Percentiles rank a stretch among this genome's conserved stretches.
Conservation (phyloP, 495 filamentous ascomycete species). For the Neurospora sp. region DNA sequence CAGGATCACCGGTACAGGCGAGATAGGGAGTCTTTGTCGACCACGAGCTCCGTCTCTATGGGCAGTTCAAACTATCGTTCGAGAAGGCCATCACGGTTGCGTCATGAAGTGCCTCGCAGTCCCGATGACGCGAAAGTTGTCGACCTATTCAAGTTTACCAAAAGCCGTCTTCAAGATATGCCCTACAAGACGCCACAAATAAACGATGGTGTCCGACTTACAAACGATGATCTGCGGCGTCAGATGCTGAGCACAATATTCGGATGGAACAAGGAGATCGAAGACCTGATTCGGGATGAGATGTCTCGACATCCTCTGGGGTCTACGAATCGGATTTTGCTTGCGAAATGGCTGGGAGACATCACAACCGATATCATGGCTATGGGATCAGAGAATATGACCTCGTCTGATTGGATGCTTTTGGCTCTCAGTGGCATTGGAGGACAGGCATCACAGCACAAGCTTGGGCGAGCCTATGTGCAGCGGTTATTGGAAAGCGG, state of each 20-base stretch:
- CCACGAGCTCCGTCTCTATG: conserved; percentile 49
- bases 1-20: conserved; percentile 23
- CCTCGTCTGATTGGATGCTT: conserved; percentile 93
- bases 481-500: conserved; percentile 81
- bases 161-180: conserved; percentile 64
- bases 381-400: conserved; percentile 69
- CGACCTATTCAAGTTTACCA: conserved; percentile 60
- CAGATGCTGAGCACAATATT: conserved; percentile 95
- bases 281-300: conserved; percentile 79
- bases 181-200: conserved; percentile 59
- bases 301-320: conserved; percentile 60
- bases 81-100: conserved; percentile 57
- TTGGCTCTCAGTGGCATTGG: conserved; percentile 83
- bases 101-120: conserved; percentile 67
- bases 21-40: conserved; percentile 48
- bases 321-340: conserved; percentile 65
- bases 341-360: conserved; percentile 89
- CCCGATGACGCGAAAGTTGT: conserved; percentile 49
- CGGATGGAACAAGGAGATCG: conserved; percentile 83
- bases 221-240: conserved; percentile 72
- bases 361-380: conserved; percentile 72
- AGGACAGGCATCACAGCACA: conserved; percentile 70
- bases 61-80: conserved; percentile 51
- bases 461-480: conserved; percentile 84
- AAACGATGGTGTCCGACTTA: conserved; percentile 53